phyloP scores from a whole-genome alignment of 345 rosid species.

The Hypericum perforatum region DNA sequence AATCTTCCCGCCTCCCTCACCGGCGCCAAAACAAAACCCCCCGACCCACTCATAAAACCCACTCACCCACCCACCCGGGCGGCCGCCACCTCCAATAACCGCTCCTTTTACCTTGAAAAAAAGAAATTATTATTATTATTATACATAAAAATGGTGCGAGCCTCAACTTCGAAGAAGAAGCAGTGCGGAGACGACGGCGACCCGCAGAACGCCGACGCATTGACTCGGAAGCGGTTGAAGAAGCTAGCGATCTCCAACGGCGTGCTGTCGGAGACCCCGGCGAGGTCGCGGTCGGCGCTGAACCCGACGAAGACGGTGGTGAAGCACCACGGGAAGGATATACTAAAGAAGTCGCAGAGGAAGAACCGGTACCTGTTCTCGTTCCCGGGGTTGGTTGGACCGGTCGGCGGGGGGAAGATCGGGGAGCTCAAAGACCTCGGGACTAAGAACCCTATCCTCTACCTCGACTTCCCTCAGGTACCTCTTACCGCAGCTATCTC shows the following conservation, averaged over 20 bases:
- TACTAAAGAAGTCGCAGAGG: conserved; percentile 68
- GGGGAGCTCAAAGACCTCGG: conserved; percentile 73
- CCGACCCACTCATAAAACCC: no score
- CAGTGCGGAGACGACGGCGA: not conserved
- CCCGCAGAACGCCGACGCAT: conserved; percentile 27
- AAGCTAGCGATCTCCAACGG: conserved; percentile 37
- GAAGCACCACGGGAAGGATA: conserved; percentile 76
- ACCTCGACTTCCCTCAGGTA: conserved; percentile 72
- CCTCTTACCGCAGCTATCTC: not conserved
- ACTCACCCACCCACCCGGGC: no score
- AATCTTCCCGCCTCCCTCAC: no score
- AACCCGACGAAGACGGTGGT: conserved; percentile 46
- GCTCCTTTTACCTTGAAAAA: no score
- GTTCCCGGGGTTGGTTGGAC: conserved; percentile 66
- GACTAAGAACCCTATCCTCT: conserved; percentile 76
- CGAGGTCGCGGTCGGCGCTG: conserved; percentile 28
- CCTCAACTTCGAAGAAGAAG: conserved; percentile 24
- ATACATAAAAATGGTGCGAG: conserved; percentile 19
- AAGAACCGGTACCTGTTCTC: conserved; percentile 67
- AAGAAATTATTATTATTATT: no score
- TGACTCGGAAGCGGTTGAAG: conserved; percentile 42
- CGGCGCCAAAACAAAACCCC: no score
- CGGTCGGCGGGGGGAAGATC: conserved; percentile 53
- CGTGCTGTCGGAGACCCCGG: conserved; percentile 39
- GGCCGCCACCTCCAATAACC: no score